These are phyloP conservation scores for Oryza punctata DNA, from an alignment of 176 grass and related monocot genomes.

Conservation along the genomic window DNA sequence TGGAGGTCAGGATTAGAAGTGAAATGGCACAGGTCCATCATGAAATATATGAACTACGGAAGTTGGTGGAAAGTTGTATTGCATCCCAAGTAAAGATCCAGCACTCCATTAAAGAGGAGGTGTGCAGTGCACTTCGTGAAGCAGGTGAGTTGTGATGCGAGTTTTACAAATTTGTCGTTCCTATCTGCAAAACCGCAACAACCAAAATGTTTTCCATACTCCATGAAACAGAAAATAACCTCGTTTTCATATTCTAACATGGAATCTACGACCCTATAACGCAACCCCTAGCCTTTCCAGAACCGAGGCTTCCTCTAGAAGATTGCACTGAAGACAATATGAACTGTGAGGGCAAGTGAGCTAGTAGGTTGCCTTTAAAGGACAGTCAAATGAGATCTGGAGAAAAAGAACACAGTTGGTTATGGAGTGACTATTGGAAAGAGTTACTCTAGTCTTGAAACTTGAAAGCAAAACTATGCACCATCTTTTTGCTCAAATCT, in stretches of 20 bases:
- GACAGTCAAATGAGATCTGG: conserved; percentile 25
- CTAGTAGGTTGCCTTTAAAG: conserved; percentile 48
- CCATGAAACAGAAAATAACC: neutral
- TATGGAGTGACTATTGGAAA: conserved; percentile 30
- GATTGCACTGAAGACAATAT: neutral
- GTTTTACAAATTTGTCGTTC: conserved; percentile 4
- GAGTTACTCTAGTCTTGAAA: conserved; percentile 36
- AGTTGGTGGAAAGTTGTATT: conserved; percentile 88
- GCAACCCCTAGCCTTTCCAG: neutral
- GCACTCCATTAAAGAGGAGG: conserved; percentile 77
- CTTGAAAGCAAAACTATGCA: conserved; percentile 47
- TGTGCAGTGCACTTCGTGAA: conserved; percentile 75
- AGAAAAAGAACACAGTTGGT: conserved; percentile 24
- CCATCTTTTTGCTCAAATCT: conserved; percentile 33
- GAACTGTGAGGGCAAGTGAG: conserved; percentile 29
- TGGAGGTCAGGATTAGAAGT: conserved; percentile 63
- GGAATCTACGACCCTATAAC: neutral
- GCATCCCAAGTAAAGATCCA: conserved; percentile 80
- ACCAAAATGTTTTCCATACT: neutral
- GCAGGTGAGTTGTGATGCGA: conserved; percentile 53
- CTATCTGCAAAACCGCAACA: neutral
- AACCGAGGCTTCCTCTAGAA: neutral
- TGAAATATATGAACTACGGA: conserved; percentile 82
- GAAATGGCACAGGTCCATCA: conserved; percentile 82
- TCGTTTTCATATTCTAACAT: conserved; percentile 10